These are phyloP conservation scores for Talaromyces marneffei DNA, from an alignment of 2,329 filamentous ascomycete species.

Conservation along the genomic window DNA sequence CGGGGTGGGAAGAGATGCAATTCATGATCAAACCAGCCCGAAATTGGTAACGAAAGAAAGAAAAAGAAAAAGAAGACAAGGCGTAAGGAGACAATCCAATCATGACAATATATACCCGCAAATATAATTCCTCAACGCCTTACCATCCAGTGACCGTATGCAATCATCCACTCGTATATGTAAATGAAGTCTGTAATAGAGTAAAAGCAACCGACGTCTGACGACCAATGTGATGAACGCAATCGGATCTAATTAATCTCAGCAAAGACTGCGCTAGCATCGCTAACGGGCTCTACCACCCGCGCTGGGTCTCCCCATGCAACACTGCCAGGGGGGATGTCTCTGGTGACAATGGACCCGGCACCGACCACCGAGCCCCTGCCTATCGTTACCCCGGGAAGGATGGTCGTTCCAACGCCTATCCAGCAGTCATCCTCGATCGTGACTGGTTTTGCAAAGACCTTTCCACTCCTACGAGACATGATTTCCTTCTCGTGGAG, in stretches of 20 bases:
- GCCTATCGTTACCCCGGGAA: slow-evolving; percentile 35
- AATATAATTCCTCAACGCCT: not conserved
- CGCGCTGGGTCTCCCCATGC: slow-evolving; percentile 35
- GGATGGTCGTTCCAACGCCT: slow-evolving; percentile 37
- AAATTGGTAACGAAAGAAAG: not conserved
- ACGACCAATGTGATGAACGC: not conserved
- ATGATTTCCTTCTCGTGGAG: slow-evolving; percentile 45
- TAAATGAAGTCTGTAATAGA: not conserved
- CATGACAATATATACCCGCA: not conserved
- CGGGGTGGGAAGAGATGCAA: not conserved
- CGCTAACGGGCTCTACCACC: slow-evolving; percentile 4
- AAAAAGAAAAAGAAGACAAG: not conserved
- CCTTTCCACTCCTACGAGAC: slow-evolving; percentile 40
- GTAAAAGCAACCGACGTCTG: not conserved
- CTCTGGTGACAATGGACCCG: slow-evolving; percentile 29
- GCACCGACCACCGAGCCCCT: slow-evolving; percentile 32
- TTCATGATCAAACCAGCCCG: slow-evolving; percentile 1
- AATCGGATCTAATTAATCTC: not conserved
- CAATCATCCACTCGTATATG: not conserved
- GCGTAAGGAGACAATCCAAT: not conserved
- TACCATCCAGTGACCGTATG: not conserved
- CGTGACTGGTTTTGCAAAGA: slow-evolving; percentile 41
- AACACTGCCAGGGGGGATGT: slow-evolving; percentile 25
- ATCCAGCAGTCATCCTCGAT: slow-evolving; percentile 44
- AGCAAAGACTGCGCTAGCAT: not conserved